phyloP scores from a whole-genome alignment of 257 asterid genomes.

The Salvia splendens region DNA sequence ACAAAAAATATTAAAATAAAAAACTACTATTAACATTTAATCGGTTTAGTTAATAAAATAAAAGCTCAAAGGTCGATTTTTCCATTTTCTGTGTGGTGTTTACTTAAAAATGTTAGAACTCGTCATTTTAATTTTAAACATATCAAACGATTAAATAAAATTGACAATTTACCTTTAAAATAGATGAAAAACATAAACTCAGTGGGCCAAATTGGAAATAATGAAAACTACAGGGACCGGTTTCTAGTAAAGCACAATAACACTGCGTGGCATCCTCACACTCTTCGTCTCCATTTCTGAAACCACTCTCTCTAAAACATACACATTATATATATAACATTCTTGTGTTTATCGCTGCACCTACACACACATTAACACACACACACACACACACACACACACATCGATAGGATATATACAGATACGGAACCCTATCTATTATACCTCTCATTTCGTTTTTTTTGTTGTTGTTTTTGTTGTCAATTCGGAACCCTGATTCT shows the following conservation, averaged over 20 bases:
- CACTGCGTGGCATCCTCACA: conserved; percentile 26
- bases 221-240: conserved; percentile 21
- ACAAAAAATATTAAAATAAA: too few species aligned
- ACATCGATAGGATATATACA: conserved; percentile 1
- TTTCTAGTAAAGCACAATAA: conserved; percentile 30
- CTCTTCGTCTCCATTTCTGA: conserved; percentile 33
- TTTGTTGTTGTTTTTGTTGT: background rate
- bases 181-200: background rate
- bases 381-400: conserved; percentile 13
- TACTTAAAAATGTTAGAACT: too few species aligned
- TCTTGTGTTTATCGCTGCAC: conserved; percentile 19
- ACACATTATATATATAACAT: conserved; percentile 21
- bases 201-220: conserved; percentile 33
- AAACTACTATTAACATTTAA: too few species aligned
- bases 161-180: too few species aligned
- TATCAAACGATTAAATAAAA: too few species aligned
- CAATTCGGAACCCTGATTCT: conserved; percentile 36
- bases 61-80: too few species aligned
- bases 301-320: conserved; percentile 8
- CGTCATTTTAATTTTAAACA: too few species aligned
- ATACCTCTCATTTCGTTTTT: background rate
- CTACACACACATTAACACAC: conserved; percentile 11
- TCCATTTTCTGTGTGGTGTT: too few species aligned
- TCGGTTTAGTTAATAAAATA: too few species aligned
- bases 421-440: conserved; percentile 1